These are phyloP conservation scores for Corniculantispora saksenae DNA, from an alignment of 2,329 filamentous ascomycete species.

Conservation along the genomic window DNA sequence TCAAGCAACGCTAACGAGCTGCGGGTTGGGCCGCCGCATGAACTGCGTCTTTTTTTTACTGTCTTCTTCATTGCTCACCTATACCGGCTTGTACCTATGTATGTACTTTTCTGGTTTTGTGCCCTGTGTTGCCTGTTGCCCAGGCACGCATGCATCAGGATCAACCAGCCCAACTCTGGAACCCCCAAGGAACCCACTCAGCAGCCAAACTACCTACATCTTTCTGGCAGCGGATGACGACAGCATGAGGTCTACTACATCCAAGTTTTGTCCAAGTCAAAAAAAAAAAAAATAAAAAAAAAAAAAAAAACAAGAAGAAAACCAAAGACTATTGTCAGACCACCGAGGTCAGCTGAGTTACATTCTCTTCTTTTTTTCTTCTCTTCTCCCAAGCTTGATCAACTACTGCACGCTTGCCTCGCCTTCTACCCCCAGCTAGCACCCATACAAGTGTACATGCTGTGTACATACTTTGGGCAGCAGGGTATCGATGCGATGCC, in stretches of 20 bases:
- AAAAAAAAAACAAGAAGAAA: neutral
- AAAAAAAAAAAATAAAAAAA: neutral
- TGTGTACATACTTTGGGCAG: neutral
- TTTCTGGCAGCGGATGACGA: constrained; percentile 15
- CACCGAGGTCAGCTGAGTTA: neutral
- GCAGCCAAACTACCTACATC: neutral
- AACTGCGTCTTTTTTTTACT: no score
- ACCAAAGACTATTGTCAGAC: neutral
- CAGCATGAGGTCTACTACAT: neutral
- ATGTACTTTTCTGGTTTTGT: no score
- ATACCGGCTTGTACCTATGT: no score
- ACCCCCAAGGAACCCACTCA: neutral
- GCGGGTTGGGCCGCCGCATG: no score
- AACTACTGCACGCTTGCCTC: neutral
- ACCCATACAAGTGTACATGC: neutral
- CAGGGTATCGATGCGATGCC: neutral
- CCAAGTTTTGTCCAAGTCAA: no score
- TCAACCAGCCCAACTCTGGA: neutral
- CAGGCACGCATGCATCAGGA: neutral
- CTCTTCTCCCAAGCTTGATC: no score
- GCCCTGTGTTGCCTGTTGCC: no score
- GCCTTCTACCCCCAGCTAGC: neutral
- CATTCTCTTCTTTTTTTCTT: neutral
- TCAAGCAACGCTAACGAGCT: no score
- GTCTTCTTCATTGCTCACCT: no score